A percentile compares a stretch with the other conserved stretches of the same genome.
Evolutionary conservation across 2,329 filamentous ascomycete species (phyloP).

Genomic region (Paracorniculantispora psalliotae): DNA sequence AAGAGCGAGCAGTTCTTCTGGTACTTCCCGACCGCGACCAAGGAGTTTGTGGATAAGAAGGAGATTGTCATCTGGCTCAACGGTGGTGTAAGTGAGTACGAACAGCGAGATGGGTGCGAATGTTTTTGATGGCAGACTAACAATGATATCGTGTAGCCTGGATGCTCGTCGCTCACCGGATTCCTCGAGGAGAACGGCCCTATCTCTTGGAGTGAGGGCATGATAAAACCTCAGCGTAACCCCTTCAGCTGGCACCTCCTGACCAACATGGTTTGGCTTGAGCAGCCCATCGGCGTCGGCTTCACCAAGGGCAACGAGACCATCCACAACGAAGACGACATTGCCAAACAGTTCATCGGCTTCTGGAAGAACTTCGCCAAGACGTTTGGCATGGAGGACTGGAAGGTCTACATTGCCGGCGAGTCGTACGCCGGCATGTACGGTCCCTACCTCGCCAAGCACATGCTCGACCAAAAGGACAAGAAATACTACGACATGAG

Average conservation of each 20-base stretch:
- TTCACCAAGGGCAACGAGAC: slow-evolving; percentile 62
- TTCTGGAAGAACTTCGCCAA: slow-evolving; percentile 71
- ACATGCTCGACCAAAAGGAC: slow-evolving; percentile 65
- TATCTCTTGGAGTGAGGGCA: slow-evolving; percentile 67
- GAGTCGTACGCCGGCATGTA: slow-evolving; percentile 64
- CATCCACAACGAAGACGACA: slow-evolving; percentile 59
- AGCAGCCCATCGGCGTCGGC: slow-evolving; percentile 63
- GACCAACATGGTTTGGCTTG: slow-evolving; percentile 73
- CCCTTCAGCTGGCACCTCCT: slow-evolving; percentile 70
- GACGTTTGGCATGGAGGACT: slow-evolving; percentile 57
- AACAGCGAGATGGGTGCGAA: neutral
- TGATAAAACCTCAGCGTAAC: slow-evolving; percentile 58
- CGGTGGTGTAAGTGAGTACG: slow-evolving; percentile 28
- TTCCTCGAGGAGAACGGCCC: slow-evolving; percentile 75
- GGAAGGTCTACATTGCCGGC: slow-evolving; percentile 67
- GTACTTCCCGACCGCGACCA: slow-evolving; percentile 46
- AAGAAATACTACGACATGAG: slow-evolving; percentile 62
- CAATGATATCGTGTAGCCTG: slow-evolving; percentile 36
- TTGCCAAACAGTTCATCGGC: slow-evolving; percentile 61
- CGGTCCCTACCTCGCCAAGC: slow-evolving; percentile 67
- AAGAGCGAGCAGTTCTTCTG: slow-evolving; percentile 45
- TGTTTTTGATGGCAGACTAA: neutral
- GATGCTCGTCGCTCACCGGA: slow-evolving; percentile 59
- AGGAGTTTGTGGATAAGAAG: slow-evolving; percentile 30
- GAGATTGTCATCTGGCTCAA: slow-evolving; percentile 48